Evolutionary conservation across 495 filamentous ascomycete species (phyloP), one percentile per base, ranked within the genome.

Genomic region (Penicillium manginii): DNA sequence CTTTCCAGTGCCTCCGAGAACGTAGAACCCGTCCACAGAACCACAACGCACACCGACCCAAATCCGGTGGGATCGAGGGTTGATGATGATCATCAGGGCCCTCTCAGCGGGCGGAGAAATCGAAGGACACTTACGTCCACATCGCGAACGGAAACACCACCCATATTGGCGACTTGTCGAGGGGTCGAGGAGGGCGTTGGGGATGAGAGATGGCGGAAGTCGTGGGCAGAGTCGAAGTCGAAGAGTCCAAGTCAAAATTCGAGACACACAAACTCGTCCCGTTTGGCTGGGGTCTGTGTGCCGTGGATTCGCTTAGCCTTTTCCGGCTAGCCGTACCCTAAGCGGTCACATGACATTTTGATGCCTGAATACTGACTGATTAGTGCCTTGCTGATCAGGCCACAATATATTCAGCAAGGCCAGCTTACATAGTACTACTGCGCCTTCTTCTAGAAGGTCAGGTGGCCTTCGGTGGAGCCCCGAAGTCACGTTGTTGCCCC

Each of bases 141-240:
- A 84, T 93, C 90, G 78, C 90, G 91, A 79, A 93, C 90, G 71
- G 83, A 87, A 78, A 91, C 85, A 81, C 90, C 90, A 80, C 88
- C 83, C 90, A 93, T 93, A 73, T 81, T 91, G 79, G 83, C 84
- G 83, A 82, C 82, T 75, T 77, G 61, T 64, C 60, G 63, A 70
- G 69, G 67, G 72, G 62, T 65, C 66, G 70, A 72, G 69, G 68
- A 68, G 63, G 67, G 66, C 65, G 63, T 62, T 64, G 70, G 69
- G 70, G 64, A 63, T 66, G 63, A 63, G 67, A 65, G 67, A 69
- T 69, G 67, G 69, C 72, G 73, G 59, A 65, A 54, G 63, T 74
- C 69, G 65, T 68, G 67, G 68, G 62, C 56, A 64, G 65, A 62
- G 61, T 70, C 71, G 71, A 71, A 68, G 72, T 72, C 70, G 71